Evolutionary conservation across 495 filamentous ascomycete genomes (phyloP), one percentile per base, ranked within the genome.

Genomic region (Venustampulla echinocandica): DNA sequence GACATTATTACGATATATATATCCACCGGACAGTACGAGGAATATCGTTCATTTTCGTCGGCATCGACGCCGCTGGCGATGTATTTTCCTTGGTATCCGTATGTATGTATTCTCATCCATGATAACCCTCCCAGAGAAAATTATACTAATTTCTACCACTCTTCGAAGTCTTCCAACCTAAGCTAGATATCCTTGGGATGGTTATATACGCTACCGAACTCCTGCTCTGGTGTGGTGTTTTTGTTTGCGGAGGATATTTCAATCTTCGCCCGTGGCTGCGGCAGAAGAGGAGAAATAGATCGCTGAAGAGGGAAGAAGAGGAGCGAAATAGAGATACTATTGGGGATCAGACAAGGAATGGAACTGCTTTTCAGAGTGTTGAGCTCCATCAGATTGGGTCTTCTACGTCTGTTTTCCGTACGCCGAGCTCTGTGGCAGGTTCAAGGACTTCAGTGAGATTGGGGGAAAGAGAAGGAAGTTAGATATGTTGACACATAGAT

Each of bases 31-130:
- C 77, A 0, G 79, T 81, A 10, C 67, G 75, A 1, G 80, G 80
- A 6, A 81, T 84, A 23, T 79, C 74, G 11, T 82, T 84, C 60
- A 61, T 80, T 2, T 84, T 82, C 53, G 77, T 81, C 0, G 76
- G 61, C 0, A 79, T 82, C 32, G 80, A 84, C 58, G 79, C 79
- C 3, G 68, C 71, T 1, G 80, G 79, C 0, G 80, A 84, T 63
- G 46, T 82, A 1, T 77, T 75, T 44, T 81, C 78, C 3, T 65
- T 82, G 0, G 53, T 80, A 10, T 80, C 80, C 4, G 62, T 84
- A 28, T 60, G 55, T 58, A 24, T 27, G 54, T 47, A 21, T 32
- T 65, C 68, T 27, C 53, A 44, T 50, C 28, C 20, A 14, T 42
- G 5, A 13, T 2, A 10, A 5, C 30, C 25, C 15, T 33, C 10